Conservation (phyloP, 2,329 filamentous ascomycete genomes). For the Cladosporium colombiae region DNA sequence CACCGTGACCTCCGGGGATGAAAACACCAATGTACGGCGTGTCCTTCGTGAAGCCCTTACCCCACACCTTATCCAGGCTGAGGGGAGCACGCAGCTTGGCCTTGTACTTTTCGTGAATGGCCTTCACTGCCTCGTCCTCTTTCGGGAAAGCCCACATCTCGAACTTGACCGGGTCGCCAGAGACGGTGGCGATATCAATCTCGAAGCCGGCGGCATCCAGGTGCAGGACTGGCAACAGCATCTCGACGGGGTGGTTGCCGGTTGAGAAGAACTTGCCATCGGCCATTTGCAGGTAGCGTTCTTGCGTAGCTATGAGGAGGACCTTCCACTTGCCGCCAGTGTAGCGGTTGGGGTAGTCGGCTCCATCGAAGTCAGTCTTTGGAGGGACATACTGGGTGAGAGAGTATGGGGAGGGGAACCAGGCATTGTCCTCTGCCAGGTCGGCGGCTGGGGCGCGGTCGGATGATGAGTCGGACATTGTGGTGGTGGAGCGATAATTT, state of each 20-base stretch:
- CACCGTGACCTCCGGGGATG: constrained; percentile 27
- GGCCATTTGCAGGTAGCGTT: constrained; percentile 27
- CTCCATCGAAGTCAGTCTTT: constrained; percentile 29
- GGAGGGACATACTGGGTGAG: constrained; percentile 27
- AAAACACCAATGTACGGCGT: constrained; percentile 28
- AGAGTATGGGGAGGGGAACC: constrained; percentile 27
- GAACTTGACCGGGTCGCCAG: constrained; percentile 27
- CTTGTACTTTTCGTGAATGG: constrained; percentile 26
- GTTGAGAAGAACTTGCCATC: constrained; percentile 29
- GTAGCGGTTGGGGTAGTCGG: constrained; percentile 26
- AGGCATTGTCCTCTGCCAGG: constrained; percentile 26
- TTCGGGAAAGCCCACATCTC: constrained; percentile 29
- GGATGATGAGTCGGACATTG: constrained; percentile 10
- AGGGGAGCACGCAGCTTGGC: constrained; percentile 24
- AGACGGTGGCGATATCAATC: constrained; percentile 27
- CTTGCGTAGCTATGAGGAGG: constrained; percentile 28
- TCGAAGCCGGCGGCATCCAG: constrained; percentile 28
- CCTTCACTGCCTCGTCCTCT: constrained; percentile 26
- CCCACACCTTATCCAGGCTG: constrained; percentile 25
- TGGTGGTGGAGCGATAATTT: neutral
- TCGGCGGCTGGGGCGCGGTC: constrained; percentile 25
- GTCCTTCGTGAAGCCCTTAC: constrained; percentile 25
- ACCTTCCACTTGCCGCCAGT: constrained; percentile 28
- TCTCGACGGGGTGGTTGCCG: constrained; percentile 28
- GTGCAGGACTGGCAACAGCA: constrained; percentile 27